Evolutionary conservation across 305 asterid genomes (phyloP), one percentile per base, ranked within the genome.

Genomic region (Fraxinus floribunda): DNA sequence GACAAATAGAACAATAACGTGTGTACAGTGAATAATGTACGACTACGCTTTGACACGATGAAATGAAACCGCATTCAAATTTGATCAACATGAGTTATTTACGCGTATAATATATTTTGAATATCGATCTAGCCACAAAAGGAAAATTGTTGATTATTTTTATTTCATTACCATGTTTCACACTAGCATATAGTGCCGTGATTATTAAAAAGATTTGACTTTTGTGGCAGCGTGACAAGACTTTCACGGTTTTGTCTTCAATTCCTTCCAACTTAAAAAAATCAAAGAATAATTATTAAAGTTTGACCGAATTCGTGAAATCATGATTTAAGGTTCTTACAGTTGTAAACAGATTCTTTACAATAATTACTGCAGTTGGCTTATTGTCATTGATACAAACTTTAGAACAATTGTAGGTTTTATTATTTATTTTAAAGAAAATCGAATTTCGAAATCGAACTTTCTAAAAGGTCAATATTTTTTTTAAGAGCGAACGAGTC

Each of bases 151-250:
- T 44, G n/a, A 44, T 44, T 49, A 49, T 15, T 49, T 49, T 46
- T 46, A 11, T 11, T 11, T 46, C 57, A 13, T 13, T 46, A 13
- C 57, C 57, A 46, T 46, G 13, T 13, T 49, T 52, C 62, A 52
- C 62, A 52, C 62, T 52, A 52, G 22, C 62, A 52, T 52, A 52
- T 52, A 7, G 60, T 49, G 18, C 60, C 60, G 60, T 49, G 60
- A 49, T 49, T 49, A 49, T 49, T 15, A 52, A 22, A 66, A 66
- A 3, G 22, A 29, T 68, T 68, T 68, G 75, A 70, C 75, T 70
- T 70, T 70, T 70, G 75, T 70, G 75, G 41, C 41, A 29, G 20
- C 75, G n/a, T 70, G 75, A 70, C 20, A 70, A 29, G 75, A 52
- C 75, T 5, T 70, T 13, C 75, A 5, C 38, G 75, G 75, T 70